Conservation (phyloP, 257 asterid species). For the Marsdenia floribunda region DNA sequence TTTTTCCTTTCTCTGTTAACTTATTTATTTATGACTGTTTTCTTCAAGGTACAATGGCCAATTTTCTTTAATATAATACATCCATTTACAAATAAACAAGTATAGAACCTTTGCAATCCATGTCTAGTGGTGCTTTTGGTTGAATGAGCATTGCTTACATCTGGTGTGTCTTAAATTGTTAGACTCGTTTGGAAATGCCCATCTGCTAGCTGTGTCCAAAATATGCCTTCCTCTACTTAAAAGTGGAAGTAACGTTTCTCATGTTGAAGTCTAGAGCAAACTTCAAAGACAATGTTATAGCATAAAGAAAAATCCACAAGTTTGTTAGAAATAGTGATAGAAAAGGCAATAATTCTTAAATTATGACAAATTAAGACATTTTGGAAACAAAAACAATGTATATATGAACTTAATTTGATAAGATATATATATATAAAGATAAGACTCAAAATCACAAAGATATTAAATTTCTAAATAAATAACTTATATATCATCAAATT, state of each 20-base stretch:
- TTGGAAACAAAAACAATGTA: too few species aligned
- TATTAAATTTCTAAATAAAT: too few species aligned
- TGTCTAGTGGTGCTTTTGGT: conserved; percentile 2
- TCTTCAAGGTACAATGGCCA: background rate
- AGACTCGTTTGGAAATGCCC: background rate
- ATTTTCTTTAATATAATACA: background rate
- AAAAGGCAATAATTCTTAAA: too few species aligned
- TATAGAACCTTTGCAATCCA: background rate
- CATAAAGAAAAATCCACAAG: background rate
- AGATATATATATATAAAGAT: too few species aligned
- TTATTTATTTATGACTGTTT: background rate
- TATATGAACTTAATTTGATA: too few species aligned
- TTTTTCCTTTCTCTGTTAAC: background rate
- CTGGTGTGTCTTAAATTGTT: background rate
- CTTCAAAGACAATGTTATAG: background rate
- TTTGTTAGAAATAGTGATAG: background rate
- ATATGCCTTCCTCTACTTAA: background rate
- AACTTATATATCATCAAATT: too few species aligned
- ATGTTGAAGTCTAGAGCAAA: conserved; percentile 7
- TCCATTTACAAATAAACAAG: background rate
- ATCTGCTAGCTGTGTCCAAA: background rate
- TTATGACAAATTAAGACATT: too few species aligned
- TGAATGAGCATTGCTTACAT: background rate
- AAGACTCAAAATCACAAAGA: too few species aligned
- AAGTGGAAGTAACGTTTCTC: background rate